Evolutionary conservation across 73 alveolate genomes (phyloP), one percentile per base, ranked within the genome.

Genomic region (Paramecium pentaurelia): DNA sequence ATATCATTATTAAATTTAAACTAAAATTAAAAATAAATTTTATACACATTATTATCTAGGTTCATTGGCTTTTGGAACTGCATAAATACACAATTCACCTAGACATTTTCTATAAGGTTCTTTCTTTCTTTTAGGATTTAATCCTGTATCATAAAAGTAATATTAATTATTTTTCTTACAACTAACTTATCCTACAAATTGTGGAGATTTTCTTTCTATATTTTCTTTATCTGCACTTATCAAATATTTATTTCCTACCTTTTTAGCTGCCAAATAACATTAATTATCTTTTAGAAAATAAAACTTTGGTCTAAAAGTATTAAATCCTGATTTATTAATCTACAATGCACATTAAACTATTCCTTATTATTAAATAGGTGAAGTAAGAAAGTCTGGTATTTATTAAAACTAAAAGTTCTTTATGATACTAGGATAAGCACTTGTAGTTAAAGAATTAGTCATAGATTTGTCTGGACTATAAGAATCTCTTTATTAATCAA

Each of bases 291-390:
- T 75, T 3, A 75, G 22, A 36, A 75, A 75, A n/a, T 75, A 75
- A n/a, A 75, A 75, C 40, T 75, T 75, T 22, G 60, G 68, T 38
- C 88, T 75, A 75, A 75, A 75, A 12, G 58, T 75, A 75, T 75
- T 75, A 38, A 75, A 75, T 38, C 88, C 88, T 36, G 88, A 75
- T 75, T 75, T 42, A 16, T 75, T 42, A 4, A 75, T 75, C 18
- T 38, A 25, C 10, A 75, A 36, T 0, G 36, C 60, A 42, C 88
- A 75, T 20, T 75, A 22, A 30, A 75, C 88, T 12, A 75, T 75
- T 6, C 88, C 88, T 36, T 22, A 34, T 36, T 38, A 20, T 38
- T 42, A 38, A 4, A 75, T 36, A 2, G 88, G 64, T 3, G 38
- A 18, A 16, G 18, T 22, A 10, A 75, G 47, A 37, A 75, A 75